Evolutionary conservation across 805 yeast species (phyloP), one percentile per base, ranked within the genome.

Genomic region (Saccharomyces cerevisiae): DNA sequence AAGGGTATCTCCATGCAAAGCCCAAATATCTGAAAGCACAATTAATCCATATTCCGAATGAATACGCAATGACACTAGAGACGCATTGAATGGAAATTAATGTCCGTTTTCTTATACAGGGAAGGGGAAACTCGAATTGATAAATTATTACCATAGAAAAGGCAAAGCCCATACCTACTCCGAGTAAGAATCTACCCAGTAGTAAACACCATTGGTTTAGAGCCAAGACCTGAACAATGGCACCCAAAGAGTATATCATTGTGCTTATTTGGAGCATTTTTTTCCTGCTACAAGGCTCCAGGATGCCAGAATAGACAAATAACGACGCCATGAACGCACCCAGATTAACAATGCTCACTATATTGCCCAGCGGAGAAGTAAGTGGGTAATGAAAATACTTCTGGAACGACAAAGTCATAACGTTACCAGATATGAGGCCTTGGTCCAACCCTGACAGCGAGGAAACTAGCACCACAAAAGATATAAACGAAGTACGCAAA

Each of bases 361-460:
- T 85, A 2, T 92, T 80, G 22, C 97, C 97, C 46, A 89, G 80
- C 56, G 80, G 78, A 1, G 89, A 78, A 14, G 94, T 79, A 3
- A 84, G 73, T 1, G 97, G 97, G 49, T 87, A 64, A 59, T 83
- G 66, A 70, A 88, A 90, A 69, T 84, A 88, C 22, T 73, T 73
- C 57, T 79, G 79, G 70, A 90, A 90, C 53, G 85, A 78, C 8
- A 76, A 78, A 50, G 87, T 89, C 1, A 94, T 86, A 52, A 91
- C 73, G 48, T 91, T 82, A 2, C 96, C 96, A 49, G 90, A 83
- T 81, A 91, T 88, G 50, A 89, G 96, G 55, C 97, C 97, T 70
- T 90, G 90, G 66, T 85, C 91, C 67, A 84, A 87, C 2, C 94
- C 94, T 61, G 87, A 87, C 26, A 87, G 73, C 52, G 87, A 83